Conservation (phyloP, 1,284 basidiomycete species). For the Leccinum huronense region DNA sequence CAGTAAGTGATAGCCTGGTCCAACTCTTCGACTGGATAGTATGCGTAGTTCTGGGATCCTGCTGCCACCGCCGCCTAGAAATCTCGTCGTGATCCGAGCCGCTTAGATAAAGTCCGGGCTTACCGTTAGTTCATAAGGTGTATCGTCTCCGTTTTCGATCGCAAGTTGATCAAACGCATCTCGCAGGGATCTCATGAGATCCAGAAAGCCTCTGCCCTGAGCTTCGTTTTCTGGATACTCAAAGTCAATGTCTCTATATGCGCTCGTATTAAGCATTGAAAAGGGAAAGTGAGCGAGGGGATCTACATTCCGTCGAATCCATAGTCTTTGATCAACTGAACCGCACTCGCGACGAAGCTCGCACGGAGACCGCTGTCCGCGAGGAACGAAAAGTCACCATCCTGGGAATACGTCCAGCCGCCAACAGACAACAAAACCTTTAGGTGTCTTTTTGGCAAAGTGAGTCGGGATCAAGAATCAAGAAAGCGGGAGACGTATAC, state of each 20-base stretch:
- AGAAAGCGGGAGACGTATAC: slow-evolving; percentile 8
- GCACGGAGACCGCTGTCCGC: slow-evolving; percentile 53
- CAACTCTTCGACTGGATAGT: slow-evolving; percentile 71
- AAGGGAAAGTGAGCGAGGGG: neutral
- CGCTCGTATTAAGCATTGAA: neutral
- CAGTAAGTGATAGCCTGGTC: slow-evolving; percentile 75
- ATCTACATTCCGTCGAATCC: slow-evolving; percentile 83
- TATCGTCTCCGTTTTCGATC: slow-evolving; percentile 54
- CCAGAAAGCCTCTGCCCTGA: slow-evolving; percentile 58
- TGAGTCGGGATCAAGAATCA: slow-evolving; percentile 2
- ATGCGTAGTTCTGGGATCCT: slow-evolving; percentile 64
- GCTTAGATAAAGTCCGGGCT: neutral
- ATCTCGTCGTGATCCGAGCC: neutral
- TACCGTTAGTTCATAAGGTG: slow-evolving; percentile 58
- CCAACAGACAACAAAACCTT: slow-evolving; percentile 80
- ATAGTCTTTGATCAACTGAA: slow-evolving; percentile 79
- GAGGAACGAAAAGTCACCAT: slow-evolving; percentile 65
- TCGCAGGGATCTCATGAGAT: slow-evolving; percentile 56
- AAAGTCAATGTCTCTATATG: slow-evolving; percentile 65
- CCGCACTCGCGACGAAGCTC: slow-evolving; percentile 70
- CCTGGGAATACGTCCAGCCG: slow-evolving; percentile 71
- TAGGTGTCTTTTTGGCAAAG: slow-evolving; percentile 52
- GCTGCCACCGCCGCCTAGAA: slow-evolving; percentile 51
- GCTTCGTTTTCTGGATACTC: slow-evolving; percentile 55
- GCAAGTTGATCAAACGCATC: slow-evolving; percentile 53